Percentiles rank a stretch among this genome's conserved stretches.
phyloP scores from a whole-genome alignment of 2,329 filamentous ascomycete species.

The Clonostachys byssicola region DNA sequence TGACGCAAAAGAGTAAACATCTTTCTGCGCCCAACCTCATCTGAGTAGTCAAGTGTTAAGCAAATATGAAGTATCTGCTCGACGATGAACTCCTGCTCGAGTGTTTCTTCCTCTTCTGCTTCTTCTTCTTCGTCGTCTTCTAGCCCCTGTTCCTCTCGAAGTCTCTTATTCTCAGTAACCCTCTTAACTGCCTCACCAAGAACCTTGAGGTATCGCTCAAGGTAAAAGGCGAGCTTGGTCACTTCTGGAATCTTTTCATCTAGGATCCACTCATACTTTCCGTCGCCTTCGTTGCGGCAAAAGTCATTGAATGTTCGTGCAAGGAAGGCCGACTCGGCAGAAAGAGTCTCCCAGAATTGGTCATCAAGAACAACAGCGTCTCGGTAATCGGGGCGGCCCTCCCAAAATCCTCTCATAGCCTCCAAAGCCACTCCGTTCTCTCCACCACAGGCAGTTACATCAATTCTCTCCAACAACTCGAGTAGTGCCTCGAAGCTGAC shows the following conservation, averaged over 20 bases:
- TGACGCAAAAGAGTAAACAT: slow-evolving; percentile 92
- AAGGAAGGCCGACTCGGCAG: slow-evolving; percentile 84
- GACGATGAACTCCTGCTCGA: slow-evolving; percentile 91
- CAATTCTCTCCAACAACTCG: slow-evolving; percentile 89
- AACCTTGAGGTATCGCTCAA: slow-evolving; percentile 74
- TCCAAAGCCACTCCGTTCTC: slow-evolving; percentile 89
- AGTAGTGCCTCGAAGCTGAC: slow-evolving; percentile 80
- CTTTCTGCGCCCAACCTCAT: slow-evolving; percentile 90
- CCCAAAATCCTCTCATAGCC: slow-evolving; percentile 96
- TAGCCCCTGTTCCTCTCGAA: too few relatives aligned
- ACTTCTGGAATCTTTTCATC: slow-evolving; percentile 97
- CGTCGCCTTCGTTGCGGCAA: slow-evolving; percentile 70
- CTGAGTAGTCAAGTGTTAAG: slow-evolving; percentile 90
- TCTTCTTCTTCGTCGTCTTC: slow-evolving; percentile 49
- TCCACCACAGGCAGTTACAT: slow-evolving; percentile 83
- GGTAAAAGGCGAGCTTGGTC: slow-evolving; percentile 80
- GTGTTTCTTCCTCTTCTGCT: slow-evolving; percentile 75
- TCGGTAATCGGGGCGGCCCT: slow-evolving; percentile 78
- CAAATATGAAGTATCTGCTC: slow-evolving; percentile 94
- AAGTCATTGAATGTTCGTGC: slow-evolving; percentile 93
- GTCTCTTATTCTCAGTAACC: slow-evolving; percentile 32
- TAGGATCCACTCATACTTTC: slow-evolving; percentile 69
- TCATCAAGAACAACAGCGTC: slow-evolving; percentile 70
- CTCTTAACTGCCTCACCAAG: slow-evolving; percentile 61
- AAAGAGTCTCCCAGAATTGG: slow-evolving; percentile 74